These are phyloP conservation scores for Lodderomyces parapsilosis DNA, from an alignment of 1,139 yeast genomes.

Conservation along the genomic window DNA sequence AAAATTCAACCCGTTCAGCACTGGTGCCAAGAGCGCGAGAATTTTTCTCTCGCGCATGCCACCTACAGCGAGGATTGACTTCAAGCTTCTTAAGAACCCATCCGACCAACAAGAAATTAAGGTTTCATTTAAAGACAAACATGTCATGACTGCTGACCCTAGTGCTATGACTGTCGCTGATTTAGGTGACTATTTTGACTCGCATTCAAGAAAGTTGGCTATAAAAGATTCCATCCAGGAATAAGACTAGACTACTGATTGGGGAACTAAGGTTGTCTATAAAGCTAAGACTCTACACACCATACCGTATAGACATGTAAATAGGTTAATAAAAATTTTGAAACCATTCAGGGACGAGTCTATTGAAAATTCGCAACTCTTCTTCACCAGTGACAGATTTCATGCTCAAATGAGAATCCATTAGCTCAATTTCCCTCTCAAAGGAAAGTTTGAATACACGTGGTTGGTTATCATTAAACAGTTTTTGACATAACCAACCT, in stretches of 20 bases:
- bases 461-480: slow-evolving; percentile 5
- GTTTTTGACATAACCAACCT: slow-evolving; percentile 13
- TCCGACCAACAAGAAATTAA: slow-evolving; percentile 62
- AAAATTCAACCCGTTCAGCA: slow-evolving; percentile 73
- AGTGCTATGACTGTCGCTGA: slow-evolving; percentile 50
- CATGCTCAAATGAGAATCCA: slow-evolving; percentile 11
- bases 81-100: slow-evolving; percentile 48
- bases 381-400: slow-evolving; percentile 5
- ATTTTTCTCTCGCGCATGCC: slow-evolving; percentile 80
- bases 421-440: slow-evolving; percentile 10
- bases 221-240: slow-evolving; percentile 59
- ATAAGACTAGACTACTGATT: slow-evolving; percentile 8
- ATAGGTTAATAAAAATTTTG: slow-evolving; percentile 14
- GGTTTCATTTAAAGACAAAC: slow-evolving; percentile 83
- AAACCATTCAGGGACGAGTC: slow-evolving; percentile 20
- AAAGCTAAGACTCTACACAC: too few species aligned
- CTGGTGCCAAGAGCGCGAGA: slow-evolving; percentile 79
- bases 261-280: too few species aligned
- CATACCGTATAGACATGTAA: slow-evolving; percentile 5
- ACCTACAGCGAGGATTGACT: slow-evolving; percentile 57
- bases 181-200: slow-evolving; percentile 55
- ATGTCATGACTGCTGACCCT: slow-evolving; percentile 69
- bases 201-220: slow-evolving; percentile 69
- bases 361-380: slow-evolving; percentile 12
- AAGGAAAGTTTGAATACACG: slow-evolving; percentile 11